Evolutionary conservation across 2,329 filamentous ascomycete species (phyloP).

Genomic region (Venturia pyrina): DNA sequence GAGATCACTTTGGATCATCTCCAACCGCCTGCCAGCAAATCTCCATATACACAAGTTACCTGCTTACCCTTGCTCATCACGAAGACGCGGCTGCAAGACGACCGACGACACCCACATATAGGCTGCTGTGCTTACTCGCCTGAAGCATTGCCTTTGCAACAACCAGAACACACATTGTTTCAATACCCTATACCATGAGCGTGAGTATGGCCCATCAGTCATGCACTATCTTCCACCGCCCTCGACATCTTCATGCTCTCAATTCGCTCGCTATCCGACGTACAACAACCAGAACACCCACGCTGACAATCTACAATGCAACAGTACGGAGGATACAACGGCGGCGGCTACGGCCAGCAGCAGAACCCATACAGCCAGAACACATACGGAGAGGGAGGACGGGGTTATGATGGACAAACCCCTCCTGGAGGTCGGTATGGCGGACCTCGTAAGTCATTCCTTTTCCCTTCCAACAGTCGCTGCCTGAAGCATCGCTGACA

Average conservation of each 20-base stretch:
- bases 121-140: background rate
- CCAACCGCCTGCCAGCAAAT: background rate
- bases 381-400: conserved; percentile 18
- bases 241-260: background rate
- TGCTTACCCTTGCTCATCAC: background rate
- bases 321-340: conserved; percentile 7
- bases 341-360: conserved; percentile 30
- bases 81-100: background rate
- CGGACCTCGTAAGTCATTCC: conserved; percentile 17
- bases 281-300: background rate
- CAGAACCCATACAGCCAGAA: conserved; percentile 34
- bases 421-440: conserved; percentile 37
- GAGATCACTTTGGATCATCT: background rate
- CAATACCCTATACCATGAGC: conserved; percentile 5
- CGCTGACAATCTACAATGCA: conserved; percentile 5
- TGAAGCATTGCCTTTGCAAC: background rate
- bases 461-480: conserved; percentile 19
- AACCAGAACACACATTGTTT: conserved; percentile 7
- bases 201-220: background rate
- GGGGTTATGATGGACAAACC: conserved; percentile 45
- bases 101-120: background rate
- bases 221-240: background rate
- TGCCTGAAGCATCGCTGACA: conserved; percentile 16
- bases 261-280: background rate
- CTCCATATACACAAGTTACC: background rate